These are phyloP conservation scores for Biscogniauxia mediterranea DNA, from an alignment of 2,329 filamentous ascomycete species.

Conservation along the genomic window DNA sequence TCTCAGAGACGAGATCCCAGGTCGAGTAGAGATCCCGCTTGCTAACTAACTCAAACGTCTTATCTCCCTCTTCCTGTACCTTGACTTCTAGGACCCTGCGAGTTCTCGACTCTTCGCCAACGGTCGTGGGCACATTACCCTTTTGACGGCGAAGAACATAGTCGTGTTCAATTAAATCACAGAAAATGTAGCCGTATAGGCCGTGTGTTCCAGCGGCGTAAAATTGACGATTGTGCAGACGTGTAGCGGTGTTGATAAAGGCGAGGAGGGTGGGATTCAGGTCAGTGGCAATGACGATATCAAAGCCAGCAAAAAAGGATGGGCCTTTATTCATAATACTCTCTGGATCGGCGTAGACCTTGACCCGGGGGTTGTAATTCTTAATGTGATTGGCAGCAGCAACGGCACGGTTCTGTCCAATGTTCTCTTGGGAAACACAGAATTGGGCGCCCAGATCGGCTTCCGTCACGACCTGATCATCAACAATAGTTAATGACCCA, in stretches of 20 bases:
- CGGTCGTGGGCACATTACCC: conserved; percentile 66
- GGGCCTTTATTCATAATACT: conserved; percentile 66
- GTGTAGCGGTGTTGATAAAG: conserved; percentile 82
- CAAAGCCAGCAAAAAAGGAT: conserved; percentile 75
- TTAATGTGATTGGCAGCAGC: conserved; percentile 76
- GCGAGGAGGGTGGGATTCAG: conserved; percentile 72
- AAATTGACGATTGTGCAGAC: conserved; percentile 75
- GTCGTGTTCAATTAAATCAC: conserved; percentile 85
- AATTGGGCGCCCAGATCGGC: conserved; percentile 81
- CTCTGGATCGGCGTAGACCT: conserved; percentile 66
- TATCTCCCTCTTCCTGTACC: conserved; percentile 67
- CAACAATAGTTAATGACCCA: conserved; percentile 83
- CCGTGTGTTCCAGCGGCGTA: conserved; percentile 88
- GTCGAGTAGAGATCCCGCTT: conserved; percentile 91
- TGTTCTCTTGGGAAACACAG: conserved; percentile 66
- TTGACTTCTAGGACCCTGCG: conserved; percentile 71
- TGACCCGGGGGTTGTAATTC: conserved; percentile 86
- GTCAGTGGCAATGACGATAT: conserved; percentile 88
- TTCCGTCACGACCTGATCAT: conserved; percentile 72
- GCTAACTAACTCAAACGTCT: conserved; percentile 79
- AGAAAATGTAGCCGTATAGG: conserved; percentile 92
- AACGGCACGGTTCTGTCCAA: conserved; percentile 83
- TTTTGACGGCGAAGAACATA: conserved; percentile 85
- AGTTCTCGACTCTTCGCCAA: conserved; percentile 70
- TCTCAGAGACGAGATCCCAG: conserved; percentile 77